Evolutionary conservation across 2,329 filamentous ascomycete genomes (phyloP).

Genomic region (Decorospora gaudefroyi): DNA sequence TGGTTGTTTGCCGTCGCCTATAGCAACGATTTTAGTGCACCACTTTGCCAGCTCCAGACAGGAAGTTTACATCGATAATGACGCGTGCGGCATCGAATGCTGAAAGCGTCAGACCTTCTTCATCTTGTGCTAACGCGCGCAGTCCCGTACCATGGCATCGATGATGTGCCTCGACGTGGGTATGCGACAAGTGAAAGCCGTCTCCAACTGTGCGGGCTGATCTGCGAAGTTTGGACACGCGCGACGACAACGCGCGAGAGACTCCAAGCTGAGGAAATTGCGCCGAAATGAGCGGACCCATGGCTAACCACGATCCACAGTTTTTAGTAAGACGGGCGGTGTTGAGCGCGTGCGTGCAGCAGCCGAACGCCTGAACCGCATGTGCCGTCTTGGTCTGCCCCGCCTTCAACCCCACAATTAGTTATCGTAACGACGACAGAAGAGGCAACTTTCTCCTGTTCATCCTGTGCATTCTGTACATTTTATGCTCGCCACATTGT

Average conservation of each 20-base stretch:
- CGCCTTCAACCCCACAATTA: constrained; percentile 29
- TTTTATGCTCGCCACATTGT: too few relatives aligned
- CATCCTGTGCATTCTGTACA: too few relatives aligned
- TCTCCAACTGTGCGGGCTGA: constrained; percentile 14
- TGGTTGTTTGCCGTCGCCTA: constrained; percentile 45
- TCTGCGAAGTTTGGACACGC: constrained; percentile 22
- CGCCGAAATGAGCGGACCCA: constrained; percentile 16
- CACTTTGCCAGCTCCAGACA: neutral
- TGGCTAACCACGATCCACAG: constrained; percentile 18
- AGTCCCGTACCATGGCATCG: constrained; percentile 44
- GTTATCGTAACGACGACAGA: constrained; percentile 10
- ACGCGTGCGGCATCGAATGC: constrained; percentile 47
- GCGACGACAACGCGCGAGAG: constrained; percentile 1
- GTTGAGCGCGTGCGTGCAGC: neutral
- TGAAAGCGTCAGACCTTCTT: constrained; percentile 24
- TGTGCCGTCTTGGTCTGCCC: constrained; percentile 5
- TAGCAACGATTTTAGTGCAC: constrained; percentile 19
- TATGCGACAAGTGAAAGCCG: constrained; percentile 4
- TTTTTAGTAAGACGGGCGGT: constrained; percentile 27
- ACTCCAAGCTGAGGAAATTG: constrained; percentile 16
- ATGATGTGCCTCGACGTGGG: constrained; percentile 4
- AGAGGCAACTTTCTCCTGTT: constrained; percentile 20
- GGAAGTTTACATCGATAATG: constrained; percentile 43
- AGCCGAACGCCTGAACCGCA: constrained; percentile 16
- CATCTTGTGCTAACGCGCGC: neutral